A percentile compares a stretch with the other conserved stretches of the same genome.
These are phyloP conservation scores for Ustilago xerochloae DNA, from an alignment of 1,284 basidiomycete species.

Conservation along the genomic window DNA sequence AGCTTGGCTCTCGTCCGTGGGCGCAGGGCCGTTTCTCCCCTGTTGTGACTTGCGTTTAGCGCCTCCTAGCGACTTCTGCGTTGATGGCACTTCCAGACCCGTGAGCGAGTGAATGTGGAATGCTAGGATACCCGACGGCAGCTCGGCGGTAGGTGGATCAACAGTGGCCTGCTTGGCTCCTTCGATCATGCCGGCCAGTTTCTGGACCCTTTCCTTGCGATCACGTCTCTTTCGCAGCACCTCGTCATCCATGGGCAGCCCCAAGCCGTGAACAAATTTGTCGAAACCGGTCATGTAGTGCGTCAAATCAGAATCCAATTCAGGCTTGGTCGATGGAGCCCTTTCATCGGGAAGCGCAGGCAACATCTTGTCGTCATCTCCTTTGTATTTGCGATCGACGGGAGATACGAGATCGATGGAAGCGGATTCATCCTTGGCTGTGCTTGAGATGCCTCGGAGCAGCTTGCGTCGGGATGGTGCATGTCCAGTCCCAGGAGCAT, in stretches of 20 bases:
- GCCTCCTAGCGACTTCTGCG: conserved; percentile 43
- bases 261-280: conserved; percentile 53
- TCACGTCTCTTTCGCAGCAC: conserved; percentile 39
- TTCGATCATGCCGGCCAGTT: conserved; percentile 52
- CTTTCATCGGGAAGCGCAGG: conserved; percentile 13
- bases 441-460: conserved; percentile 30
- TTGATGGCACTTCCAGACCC: conserved; percentile 49
- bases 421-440: conserved; percentile 9
- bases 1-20: conserved; percentile 42
- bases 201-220: conserved; percentile 53
- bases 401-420: conserved; percentile 40
- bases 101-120: conserved; percentile 63
- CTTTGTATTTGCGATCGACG: conserved; percentile 9
- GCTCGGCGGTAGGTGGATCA: conserved; percentile 40
- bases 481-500: conserved; percentile 37
- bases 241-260: conserved; percentile 55
- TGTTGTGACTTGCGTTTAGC: conserved; percentile 44
- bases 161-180: conserved; percentile 50
- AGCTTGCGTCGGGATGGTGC: conserved; percentile 42
- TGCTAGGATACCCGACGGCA: conserved; percentile 56
- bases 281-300: conserved; percentile 58
- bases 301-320: conserved; percentile 10
- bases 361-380: conserved; percentile 22
- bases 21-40: conserved; percentile 23
- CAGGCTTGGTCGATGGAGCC: not conserved